Evolutionary conservation across 768 basidiomycete genomes (phyloP), one percentile per base, ranked within the genome.

Genomic region (Panaeolus papilionaceus): DNA sequence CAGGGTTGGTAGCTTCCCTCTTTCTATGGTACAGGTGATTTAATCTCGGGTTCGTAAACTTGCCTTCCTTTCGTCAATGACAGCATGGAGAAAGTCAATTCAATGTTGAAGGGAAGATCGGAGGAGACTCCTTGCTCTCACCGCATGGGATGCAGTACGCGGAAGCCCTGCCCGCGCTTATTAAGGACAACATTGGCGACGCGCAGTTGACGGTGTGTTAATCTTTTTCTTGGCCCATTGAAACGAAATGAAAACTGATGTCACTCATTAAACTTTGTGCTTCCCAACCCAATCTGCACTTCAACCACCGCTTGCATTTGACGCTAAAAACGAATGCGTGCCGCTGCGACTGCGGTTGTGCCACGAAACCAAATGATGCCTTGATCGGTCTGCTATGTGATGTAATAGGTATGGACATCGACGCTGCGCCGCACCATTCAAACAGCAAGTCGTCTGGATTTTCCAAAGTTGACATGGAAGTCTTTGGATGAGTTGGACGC

Each of bases 41-140:
- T 64, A 11, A 70, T 63, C n/a, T 51, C 47, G 47, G 47, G 47
- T 51, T 58, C 28, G 54, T 4, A 28, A 58, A 58, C 54, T 10
- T 58, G 26, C 7, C 33, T 51, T 26, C 20, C 10, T 51, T 51
- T 12, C 8, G 18, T 12, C 45, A 66, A 58, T 8, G 63, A 26
- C 76, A 98, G 96, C 98, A 99, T 73, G 98, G 98, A 12, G 98
- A 99, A 79, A 98, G 95, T 74, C 93, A 95, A 79, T 98, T 88
- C 80, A 99, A 99, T 73, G 88, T 99, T 4, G 91, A 94, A 71
- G 97, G 97, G 11, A 94, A 96, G 81, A 98, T 99, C 68, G 98
- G 98, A 26, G 98, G 98, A n/a, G 98, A 99, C 76, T 94, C 98
- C 0, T 78, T 89, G 18, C 82, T 99, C 54, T 98, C 96, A 0